These are phyloP conservation scores for Cydonia oblonga DNA, from an alignment of 331 rosid genomes.

Conservation along the genomic window DNA sequence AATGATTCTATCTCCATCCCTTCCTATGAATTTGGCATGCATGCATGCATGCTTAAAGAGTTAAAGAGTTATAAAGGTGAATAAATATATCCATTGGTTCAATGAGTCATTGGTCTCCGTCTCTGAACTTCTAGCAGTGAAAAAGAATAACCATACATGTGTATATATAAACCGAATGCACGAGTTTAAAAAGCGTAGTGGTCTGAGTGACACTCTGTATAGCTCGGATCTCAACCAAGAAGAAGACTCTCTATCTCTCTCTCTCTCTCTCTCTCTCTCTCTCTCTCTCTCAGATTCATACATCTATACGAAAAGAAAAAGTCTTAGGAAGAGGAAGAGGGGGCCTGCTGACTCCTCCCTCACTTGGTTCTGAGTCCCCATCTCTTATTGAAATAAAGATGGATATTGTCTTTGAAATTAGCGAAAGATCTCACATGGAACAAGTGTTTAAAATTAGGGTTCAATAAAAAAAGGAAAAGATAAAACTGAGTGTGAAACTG, in stretches of 20 bases:
- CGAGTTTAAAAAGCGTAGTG: slow-evolving; percentile 20
- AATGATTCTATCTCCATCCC: not conserved
- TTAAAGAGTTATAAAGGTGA: no score
- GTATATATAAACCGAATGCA: not conserved
- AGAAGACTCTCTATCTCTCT: slow-evolving; percentile 9
- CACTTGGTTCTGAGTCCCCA: not conserved
- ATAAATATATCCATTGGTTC: no score
- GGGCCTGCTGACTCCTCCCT: not conserved
- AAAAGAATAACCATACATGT: no score
- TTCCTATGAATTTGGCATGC: no score
- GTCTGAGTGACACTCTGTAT: slow-evolving; percentile 28
- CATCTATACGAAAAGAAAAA: slow-evolving; percentile 5
- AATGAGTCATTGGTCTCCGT: no score
- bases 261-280: not conserved
- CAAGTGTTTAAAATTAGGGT: slow-evolving; percentile 19
- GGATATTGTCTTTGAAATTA: slow-evolving; percentile 14
- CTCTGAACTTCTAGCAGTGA: no score
- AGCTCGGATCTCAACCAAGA: slow-evolving; percentile 74
- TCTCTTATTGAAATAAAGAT: not conserved
- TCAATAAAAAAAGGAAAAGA: not conserved
- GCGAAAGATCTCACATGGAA: slow-evolving; percentile 37
- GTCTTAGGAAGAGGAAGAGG: slow-evolving; percentile 18
- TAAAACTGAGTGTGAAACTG: slow-evolving; percentile 15
- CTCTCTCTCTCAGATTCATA: slow-evolving; percentile 18
- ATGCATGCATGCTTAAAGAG: no score